Percentiles rank a stretch among this genome's conserved stretches.
These are phyloP conservation scores for Xylaria acuta DNA, from an alignment of 495 filamentous ascomycete species.

Conservation along the genomic window DNA sequence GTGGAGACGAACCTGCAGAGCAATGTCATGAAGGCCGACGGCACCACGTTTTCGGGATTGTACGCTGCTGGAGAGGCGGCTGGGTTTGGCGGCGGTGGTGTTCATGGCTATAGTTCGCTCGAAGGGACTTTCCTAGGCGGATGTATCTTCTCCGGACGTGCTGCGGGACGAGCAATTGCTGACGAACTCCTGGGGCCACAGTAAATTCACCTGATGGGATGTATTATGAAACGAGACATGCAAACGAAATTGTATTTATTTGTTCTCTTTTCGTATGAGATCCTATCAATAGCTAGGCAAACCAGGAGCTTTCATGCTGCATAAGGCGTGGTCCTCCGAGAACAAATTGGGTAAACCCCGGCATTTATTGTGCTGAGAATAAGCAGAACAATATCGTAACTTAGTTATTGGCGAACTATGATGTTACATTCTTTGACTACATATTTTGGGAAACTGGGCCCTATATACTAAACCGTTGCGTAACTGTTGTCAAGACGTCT, in stretches of 20 bases:
- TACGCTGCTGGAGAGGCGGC: conserved; percentile 62
- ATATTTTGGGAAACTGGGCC: background rate
- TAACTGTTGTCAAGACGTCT: background rate
- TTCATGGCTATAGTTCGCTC: conserved; percentile 58
- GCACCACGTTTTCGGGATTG: conserved; percentile 51
- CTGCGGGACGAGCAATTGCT: conserved; percentile 52
- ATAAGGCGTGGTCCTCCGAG: background rate
- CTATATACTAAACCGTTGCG: background rate
- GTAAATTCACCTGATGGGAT: background rate
- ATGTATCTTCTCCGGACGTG: conserved; percentile 58
- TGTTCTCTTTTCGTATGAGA: background rate
- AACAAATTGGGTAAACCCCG: background rate
- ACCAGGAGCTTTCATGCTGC: background rate
- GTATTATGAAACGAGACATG: background rate
- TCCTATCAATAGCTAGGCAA: background rate
- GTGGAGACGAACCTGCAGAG: conserved; percentile 59
- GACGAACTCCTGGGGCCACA: conserved; percentile 43
- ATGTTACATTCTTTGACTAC: background rate
- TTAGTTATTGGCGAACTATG: background rate
- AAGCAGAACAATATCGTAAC: background rate
- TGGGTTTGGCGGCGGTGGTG: conserved; percentile 60
- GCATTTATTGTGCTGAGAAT: background rate
- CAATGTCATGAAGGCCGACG: conserved; percentile 53
- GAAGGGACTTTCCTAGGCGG: conserved; percentile 59
- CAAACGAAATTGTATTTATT: background rate